Evolutionary conservation across 768 basidiomycete genomes (phyloP).

Genomic region (Infundibulicybe gibba): DNA sequence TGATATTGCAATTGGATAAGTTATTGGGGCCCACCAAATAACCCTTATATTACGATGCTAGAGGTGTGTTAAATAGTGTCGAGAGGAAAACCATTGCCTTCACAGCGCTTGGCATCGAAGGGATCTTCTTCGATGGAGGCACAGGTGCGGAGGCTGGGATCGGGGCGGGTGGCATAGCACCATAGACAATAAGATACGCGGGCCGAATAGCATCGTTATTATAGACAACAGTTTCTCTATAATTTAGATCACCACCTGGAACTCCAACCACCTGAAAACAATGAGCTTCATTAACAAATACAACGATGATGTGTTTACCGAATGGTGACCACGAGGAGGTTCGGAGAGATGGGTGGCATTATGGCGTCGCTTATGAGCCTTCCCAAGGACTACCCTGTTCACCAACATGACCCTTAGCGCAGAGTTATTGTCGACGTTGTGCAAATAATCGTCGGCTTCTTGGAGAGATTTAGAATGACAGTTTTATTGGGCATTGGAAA

Average conservation of each 20-base stretch:
- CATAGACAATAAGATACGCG: slow-evolving; percentile 12
- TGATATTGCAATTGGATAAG: too few species aligned
- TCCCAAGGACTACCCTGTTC: slow-evolving; percentile 64
- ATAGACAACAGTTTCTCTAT: slow-evolving; percentile 15
- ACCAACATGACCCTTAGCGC: slow-evolving; percentile 48
- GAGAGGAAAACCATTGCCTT: too few species aligned
- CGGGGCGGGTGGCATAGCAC: slow-evolving; percentile 1
- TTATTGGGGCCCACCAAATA: too few species aligned
- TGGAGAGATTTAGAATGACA: slow-evolving; percentile 3
- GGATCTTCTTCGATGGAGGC: not conserved
- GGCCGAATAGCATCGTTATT: slow-evolving; percentile 15
- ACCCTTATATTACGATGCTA: too few species aligned
- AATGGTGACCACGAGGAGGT: slow-evolving; percentile 58
- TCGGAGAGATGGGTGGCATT: slow-evolving; percentile 45
- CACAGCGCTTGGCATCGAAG: too few species aligned
- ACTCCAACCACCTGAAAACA: too few species aligned
- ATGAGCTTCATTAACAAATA: too few species aligned
- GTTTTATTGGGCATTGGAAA: not conserved
- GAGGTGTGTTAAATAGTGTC: too few species aligned
- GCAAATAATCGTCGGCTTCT: slow-evolving; percentile 68
- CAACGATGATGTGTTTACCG: slow-evolving; percentile 28
- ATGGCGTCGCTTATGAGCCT: slow-evolving; percentile 41
- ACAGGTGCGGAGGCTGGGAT: not conserved
- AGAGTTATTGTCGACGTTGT: slow-evolving; percentile 36
- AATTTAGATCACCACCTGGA: slow-evolving; percentile 6